Base-by-base conservation (phyloP, 2,329 filamentous ascomycete species). In the Colletotrichum sp. region DNA sequence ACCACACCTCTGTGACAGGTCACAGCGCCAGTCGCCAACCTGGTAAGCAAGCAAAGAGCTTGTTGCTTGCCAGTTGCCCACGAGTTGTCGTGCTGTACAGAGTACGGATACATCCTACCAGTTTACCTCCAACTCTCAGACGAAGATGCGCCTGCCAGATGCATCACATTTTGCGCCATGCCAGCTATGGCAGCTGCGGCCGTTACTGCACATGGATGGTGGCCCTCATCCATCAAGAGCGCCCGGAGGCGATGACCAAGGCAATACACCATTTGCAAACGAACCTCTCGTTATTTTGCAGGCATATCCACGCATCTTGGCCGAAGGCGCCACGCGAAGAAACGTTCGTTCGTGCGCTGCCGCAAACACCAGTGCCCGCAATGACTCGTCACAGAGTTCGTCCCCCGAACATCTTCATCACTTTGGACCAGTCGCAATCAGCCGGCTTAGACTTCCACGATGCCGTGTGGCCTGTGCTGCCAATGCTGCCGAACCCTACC, bases 361-460 rank as follows among this genome's bases (percentile, higher is more conserved):
- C 58, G 48, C 48, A 55, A 58, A 63, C 38, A 43, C 30, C 63
- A 55, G 55, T 72, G 63, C 74, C 43, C 48, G 34, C 24, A 48
- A 64, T 76, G 70, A 76, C 74, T 76, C 74, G 74, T 26, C 21
- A 69, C 68, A 73, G 64, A 76, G 57, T 74, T 76, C 32, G 43
- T 58, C 28, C 43, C 34, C 64, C 58, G 73, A 76, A 65, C 57
- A 76, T 76, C 65, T 32, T 76, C 71, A 76, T 76, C 74, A 73
- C 16, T 48, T 26, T 67, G 32, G 64, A 36, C 65, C 74, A 76
- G 74, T 76, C 70, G 70, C 70, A 76, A 76, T 76, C 74, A 69
- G 34, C 65, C 65, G 64, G 74, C 58, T 76, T 61, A 69, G 58
- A 55, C 71, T 75, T 74, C 58, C 70, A 69, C 65, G 34, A 65